These are phyloP conservation scores for Pseudofabraea citricarpa DNA, from an alignment of 2,329 filamentous ascomycete species.

Conservation along the genomic window DNA sequence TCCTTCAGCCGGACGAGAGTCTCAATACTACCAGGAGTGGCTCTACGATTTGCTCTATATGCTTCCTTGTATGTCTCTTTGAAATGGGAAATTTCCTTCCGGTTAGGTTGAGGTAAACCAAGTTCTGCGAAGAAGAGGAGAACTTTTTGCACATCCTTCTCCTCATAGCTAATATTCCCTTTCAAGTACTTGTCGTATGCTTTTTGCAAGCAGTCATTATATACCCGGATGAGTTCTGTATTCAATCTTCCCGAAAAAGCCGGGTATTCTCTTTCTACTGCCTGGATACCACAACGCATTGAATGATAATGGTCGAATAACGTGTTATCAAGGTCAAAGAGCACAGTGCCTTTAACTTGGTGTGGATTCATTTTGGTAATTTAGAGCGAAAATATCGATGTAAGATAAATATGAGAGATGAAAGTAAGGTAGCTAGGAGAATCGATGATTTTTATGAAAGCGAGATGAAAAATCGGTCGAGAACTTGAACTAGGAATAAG, in stretches of 20 bases:
- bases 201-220: not conserved
- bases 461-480: too few relatives aligned
- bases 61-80: not conserved
- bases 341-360: too few relatives aligned
- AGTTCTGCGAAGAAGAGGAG: not conserved
- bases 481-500: too few relatives aligned
- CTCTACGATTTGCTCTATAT: not conserved
- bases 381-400: too few relatives aligned
- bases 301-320: not conserved
- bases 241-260: not conserved
- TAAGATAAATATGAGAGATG: too few relatives aligned
- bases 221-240: not conserved
- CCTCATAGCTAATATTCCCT: not conserved
- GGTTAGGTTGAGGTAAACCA: not conserved
- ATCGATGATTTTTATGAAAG: too few relatives aligned
- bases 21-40: not conserved
- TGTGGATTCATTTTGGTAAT: too few relatives aligned
- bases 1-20: not conserved
- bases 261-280: not conserved
- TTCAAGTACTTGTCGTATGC: not conserved
- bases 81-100: not conserved
- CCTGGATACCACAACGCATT: not conserved
- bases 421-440: too few relatives aligned
- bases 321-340: not conserved
- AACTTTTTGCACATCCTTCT: not conserved